Percentiles rank a stretch among this genome's conserved stretches.
These are phyloP conservation scores for Mycothermus thermophilus DNA, from an alignment of 495 filamentous ascomycete genomes.

Conservation along the genomic window DNA sequence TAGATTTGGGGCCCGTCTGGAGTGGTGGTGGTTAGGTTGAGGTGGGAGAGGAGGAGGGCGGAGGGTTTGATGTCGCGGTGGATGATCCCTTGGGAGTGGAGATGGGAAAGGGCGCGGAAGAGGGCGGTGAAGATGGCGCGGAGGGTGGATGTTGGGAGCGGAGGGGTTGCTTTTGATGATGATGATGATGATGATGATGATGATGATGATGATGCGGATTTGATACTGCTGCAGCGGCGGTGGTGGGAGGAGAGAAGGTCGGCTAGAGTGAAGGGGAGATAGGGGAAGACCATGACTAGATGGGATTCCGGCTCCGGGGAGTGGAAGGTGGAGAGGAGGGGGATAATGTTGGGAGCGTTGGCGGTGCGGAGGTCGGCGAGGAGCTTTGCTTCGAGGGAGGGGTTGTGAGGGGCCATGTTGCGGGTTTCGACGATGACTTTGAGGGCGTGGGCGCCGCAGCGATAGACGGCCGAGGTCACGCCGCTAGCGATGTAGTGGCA, in stretches of 20 bases:
- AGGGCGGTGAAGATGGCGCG: conserved; percentile 44
- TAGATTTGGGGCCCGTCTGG: conserved; percentile 55
- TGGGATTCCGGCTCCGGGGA: conserved; percentile 55
- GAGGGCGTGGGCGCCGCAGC: conserved; percentile 48
- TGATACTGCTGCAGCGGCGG: too few relatives aligned
- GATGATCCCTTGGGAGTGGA: conserved; percentile 64
- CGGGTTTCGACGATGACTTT: conserved; percentile 71
- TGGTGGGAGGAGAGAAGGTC: conserved; percentile 8
- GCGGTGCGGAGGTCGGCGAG: conserved; percentile 36
- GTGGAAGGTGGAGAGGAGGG: conserved; percentile 53
- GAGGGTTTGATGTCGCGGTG: conserved; percentile 92
- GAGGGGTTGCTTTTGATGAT: not conserved
- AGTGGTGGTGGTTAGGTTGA: not conserved
- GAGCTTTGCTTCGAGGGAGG: conserved; percentile 61
- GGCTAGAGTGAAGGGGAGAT: conserved; percentile 57
- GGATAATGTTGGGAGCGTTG: conserved; percentile 36
- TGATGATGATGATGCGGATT: too few relatives aligned
- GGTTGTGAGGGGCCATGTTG: conserved; percentile 67
- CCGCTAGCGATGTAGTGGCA: conserved; percentile 62
- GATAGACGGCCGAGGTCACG: conserved; percentile 71
- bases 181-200: too few relatives aligned
- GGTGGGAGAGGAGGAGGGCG: conserved; percentile 58
- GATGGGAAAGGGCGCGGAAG: conserved; percentile 55
- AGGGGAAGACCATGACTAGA: conserved; percentile 73
- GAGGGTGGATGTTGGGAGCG: not conserved